These are phyloP conservation scores for Cladorrhinum sp. DNA, from an alignment of 2,329 filamentous ascomycete genomes.

Conservation along the genomic window DNA sequence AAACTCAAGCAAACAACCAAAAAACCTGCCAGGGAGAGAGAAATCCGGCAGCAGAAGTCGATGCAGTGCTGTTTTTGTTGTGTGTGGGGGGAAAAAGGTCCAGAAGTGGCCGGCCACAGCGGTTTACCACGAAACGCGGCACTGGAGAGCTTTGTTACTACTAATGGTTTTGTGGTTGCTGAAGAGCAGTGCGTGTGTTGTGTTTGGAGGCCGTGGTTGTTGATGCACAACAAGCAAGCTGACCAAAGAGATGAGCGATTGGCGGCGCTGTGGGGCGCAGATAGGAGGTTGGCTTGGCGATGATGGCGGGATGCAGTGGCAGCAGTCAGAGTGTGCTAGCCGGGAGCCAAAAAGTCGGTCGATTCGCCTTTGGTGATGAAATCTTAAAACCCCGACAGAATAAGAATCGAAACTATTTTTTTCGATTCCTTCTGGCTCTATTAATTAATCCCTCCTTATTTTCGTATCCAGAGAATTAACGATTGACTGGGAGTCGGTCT, in stretches of 20 bases:
- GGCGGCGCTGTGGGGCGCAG: constrained; percentile 28
- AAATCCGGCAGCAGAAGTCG: neutral
- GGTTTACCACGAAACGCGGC: constrained; percentile 5
- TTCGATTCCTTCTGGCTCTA: neutral
- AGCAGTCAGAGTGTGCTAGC: neutral
- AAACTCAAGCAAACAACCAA: constrained; percentile 2
- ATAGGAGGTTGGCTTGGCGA: constrained; percentile 26
- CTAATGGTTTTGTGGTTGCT: constrained; percentile 12
- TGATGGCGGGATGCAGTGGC: constrained; percentile 9
- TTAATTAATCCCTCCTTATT: constrained; percentile 2
- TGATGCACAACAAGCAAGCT: constrained; percentile 22
- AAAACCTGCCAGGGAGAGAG: neutral
- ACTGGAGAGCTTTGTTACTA: neutral
- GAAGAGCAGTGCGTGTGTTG: constrained; percentile 19
- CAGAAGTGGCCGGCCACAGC: constrained; percentile 22
- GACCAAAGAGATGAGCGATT: constrained; percentile 23
- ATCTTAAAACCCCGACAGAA: neutral
- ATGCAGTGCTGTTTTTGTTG: no score
- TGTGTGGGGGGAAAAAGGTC: constrained; percentile 11
- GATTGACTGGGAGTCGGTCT: constrained; percentile 18
- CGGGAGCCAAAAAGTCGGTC: neutral
- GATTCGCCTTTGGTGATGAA: neutral
- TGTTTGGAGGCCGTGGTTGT: constrained; percentile 18
- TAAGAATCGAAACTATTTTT: neutral
- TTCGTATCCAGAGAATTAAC: constrained; percentile 10